These are phyloP conservation scores for Solanum hybrid DNA, from an alignment of 305 asterid species.

Conservation along the genomic window DNA sequence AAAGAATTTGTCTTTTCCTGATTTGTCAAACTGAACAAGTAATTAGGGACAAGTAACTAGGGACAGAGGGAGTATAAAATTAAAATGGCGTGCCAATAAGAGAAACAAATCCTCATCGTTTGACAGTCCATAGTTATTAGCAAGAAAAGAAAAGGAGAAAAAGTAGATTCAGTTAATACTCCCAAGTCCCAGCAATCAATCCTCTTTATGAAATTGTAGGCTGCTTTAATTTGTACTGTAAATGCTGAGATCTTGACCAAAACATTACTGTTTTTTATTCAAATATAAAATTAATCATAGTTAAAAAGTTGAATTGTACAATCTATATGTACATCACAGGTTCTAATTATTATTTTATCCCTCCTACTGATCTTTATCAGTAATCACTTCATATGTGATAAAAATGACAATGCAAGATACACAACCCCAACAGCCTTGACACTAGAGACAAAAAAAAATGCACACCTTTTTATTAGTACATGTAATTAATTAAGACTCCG, in stretches of 20 bases:
- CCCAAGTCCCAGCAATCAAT: neutral
- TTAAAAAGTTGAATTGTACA: neutral
- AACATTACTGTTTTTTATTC: neutral
- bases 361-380: neutral
- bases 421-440: neutral
- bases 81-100: neutral
- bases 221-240: neutral
- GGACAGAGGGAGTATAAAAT: neutral
- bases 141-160: neutral
- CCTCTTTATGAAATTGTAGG: neutral
- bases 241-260: neutral
- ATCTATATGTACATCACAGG: neutral
- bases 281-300: neutral
- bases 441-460: neutral
- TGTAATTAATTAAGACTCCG: neutral
- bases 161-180: neutral
- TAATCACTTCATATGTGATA: neutral
- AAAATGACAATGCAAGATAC: neutral
- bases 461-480: neutral
- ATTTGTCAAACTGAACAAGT: no score
- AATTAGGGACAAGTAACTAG: no score
- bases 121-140: neutral
- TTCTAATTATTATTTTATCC: neutral
- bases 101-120: neutral
- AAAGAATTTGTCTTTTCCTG: rapidly evolving